These are phyloP conservation scores for Fusarium cicatricum DNA, from an alignment of 2,329 filamentous ascomycete species.

Conservation along the genomic window DNA sequence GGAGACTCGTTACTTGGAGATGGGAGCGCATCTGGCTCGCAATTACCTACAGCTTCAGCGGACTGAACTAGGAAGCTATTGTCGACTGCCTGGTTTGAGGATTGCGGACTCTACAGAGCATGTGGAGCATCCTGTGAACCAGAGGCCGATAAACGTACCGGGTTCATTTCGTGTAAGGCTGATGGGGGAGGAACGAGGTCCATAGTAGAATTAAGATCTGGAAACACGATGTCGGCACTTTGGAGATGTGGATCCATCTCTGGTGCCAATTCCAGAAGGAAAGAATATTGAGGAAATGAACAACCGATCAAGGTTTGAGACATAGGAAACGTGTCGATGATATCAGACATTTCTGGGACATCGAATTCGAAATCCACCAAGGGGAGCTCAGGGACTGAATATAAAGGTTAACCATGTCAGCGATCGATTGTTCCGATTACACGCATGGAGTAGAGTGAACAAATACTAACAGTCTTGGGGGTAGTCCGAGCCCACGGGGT, in stretches of 20 bases:
- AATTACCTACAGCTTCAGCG: background rate
- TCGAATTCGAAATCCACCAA: too few species aligned
- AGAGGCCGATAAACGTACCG: background rate
- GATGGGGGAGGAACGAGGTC: background rate
- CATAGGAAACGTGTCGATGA: background rate
- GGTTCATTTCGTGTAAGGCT: background rate
- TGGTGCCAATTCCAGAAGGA: background rate
- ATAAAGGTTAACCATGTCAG: too few species aligned
- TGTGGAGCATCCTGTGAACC: background rate
- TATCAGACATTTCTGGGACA: too few species aligned
- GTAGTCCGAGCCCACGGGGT: constrained; percentile 29
- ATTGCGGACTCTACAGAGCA: constrained; percentile 29
- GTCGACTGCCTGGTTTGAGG: constrained; percentile 6
- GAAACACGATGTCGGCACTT: background rate
- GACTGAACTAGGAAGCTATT: background rate
- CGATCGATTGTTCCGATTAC: too few species aligned
- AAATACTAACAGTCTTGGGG: constrained; percentile 21
- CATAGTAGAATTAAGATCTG: background rate
- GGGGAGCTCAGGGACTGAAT: too few species aligned
- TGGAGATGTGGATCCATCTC: constrained; percentile 3
- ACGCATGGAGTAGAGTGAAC: constrained; percentile 11
- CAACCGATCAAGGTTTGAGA: background rate
- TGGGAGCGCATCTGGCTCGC: background rate
- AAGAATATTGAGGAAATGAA: background rate
- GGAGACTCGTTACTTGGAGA: background rate